Conservation (phyloP, 2,329 filamentous ascomycete species). For the Nothophoma quercina region DNA sequence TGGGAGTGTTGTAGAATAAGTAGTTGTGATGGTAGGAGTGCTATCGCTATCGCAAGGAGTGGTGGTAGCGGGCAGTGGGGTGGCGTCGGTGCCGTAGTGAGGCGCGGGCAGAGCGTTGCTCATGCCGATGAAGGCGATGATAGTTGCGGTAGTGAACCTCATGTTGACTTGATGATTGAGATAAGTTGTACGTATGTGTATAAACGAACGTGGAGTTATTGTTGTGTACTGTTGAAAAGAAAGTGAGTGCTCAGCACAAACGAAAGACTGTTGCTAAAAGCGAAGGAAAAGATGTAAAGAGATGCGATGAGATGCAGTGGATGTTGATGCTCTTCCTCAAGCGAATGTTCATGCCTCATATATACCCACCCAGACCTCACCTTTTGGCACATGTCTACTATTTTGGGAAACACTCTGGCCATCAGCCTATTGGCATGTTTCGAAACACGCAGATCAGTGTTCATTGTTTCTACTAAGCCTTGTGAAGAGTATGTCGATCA, state of each 20-base stretch:
- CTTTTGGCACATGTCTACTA: background rate
- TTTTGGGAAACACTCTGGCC: constrained; percentile 7
- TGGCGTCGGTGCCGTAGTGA: constrained; percentile 3
- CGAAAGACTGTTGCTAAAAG: constrained; percentile 5
- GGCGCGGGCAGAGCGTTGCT: constrained; percentile 15
- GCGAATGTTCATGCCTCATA: background rate
- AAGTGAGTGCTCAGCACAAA: constrained; percentile 18
- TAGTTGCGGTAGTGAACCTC: constrained; percentile 12
- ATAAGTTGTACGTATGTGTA: background rate
- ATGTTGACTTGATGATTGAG: background rate
- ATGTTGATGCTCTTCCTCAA: constrained; percentile 1
- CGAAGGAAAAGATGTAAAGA: background rate
- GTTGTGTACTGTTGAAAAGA: constrained; percentile 2
- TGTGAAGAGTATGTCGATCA: background rate
- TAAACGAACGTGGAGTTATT: background rate
- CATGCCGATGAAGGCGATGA: constrained; percentile 9
- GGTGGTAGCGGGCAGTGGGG: constrained; percentile 16
- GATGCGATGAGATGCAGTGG: background rate
- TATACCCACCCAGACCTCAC: background rate
- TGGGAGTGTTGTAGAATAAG: background rate
- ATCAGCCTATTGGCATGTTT: constrained; percentile 6
- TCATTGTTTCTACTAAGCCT: constrained; percentile 5
- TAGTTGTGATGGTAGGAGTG: background rate
- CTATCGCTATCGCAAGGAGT: background rate
- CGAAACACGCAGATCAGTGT: constrained; percentile 3